phyloP scores from a whole-genome alignment of 2,329 filamentous ascomycete genomes.

The Capronia americana region DNA sequence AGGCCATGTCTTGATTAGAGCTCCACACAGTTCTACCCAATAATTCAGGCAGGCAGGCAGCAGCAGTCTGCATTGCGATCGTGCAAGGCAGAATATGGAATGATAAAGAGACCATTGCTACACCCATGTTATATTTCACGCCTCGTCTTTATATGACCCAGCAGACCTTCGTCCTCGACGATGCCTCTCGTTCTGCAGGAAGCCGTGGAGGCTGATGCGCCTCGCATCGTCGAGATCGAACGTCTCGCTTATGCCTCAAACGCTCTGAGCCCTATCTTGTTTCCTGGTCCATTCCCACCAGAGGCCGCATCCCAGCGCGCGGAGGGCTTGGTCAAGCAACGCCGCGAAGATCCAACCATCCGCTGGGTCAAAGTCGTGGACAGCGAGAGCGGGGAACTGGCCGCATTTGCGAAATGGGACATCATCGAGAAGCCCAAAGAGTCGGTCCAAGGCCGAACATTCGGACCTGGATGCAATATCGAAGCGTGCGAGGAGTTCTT shows the following conservation, averaged over 20 bases:
- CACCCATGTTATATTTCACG: background rate
- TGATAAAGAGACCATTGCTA: background rate
- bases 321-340: constrained; percentile 46
- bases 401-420: constrained; percentile 58
- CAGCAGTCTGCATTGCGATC: background rate
- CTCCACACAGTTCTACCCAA: background rate
- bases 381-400: constrained; percentile 50
- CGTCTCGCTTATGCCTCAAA: constrained; percentile 33
- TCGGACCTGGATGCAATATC: constrained; percentile 52
- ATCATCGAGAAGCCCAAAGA: constrained; percentile 42
- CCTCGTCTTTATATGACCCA: background rate
- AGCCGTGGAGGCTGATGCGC: constrained; percentile 28
- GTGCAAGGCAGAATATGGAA: background rate
- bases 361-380: constrained; percentile 59
- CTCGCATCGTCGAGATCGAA: constrained; percentile 31
- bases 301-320: constrained; percentile 49
- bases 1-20: background rate
- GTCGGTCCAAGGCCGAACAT: constrained; percentile 38
- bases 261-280: constrained; percentile 36
- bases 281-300: constrained; percentile 39
- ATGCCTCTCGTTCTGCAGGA: constrained; percentile 32
- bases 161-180: background rate
- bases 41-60: constrained; percentile 7
- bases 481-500: constrained; percentile 57
- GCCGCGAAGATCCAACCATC: constrained; percentile 46